phyloP scores from a whole-genome alignment of 1,284 basidiomycete species.

The Spongiforma sp. region DNA sequence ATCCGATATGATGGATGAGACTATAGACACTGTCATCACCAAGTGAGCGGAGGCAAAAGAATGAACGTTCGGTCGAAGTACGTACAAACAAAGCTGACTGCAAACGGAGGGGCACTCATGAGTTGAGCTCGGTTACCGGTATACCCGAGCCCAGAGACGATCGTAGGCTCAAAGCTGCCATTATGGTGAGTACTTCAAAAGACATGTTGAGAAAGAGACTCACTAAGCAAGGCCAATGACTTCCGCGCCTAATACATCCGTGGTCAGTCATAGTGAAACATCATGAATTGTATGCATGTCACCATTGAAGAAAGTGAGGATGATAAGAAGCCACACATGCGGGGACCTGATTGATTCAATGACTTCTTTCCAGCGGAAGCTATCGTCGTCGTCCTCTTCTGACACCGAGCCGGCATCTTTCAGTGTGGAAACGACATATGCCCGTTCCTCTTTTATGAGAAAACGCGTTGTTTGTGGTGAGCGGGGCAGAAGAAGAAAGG shows the following conservation, averaged over 20 bases:
- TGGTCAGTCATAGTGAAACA: constrained; percentile 1
- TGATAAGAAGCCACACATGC: constrained; percentile 35
- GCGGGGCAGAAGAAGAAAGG: constrained; percentile 58
- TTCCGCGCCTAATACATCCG: constrained; percentile 39
- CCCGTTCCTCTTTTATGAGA: constrained; percentile 47
- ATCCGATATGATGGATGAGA: constrained; percentile 48
- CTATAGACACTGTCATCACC: constrained; percentile 37
- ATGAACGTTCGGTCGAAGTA: background rate
- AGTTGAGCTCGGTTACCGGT: constrained; percentile 50
- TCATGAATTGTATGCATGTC: background rate
- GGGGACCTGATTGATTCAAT: constrained; percentile 41
- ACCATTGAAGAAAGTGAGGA: constrained; percentile 36
- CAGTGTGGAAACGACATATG: constrained; percentile 38
- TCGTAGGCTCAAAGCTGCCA: constrained; percentile 57
- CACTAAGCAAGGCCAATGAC: constrained; percentile 45
- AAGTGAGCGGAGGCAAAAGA: background rate
- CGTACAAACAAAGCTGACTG: constrained; percentile 47
- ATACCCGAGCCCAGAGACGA: constrained; percentile 53
- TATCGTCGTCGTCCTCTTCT: constrained; percentile 39
- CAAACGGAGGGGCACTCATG: constrained; percentile 55
- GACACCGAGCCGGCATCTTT: constrained; percentile 39
- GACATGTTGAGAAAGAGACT: background rate
- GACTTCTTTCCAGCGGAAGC: constrained; percentile 45
- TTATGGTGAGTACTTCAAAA: too few relatives aligned
- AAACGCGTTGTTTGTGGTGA: constrained; percentile 50